These are phyloP conservation scores for Kazachstania bromeliacearum DNA, from an alignment of 805 yeast genomes.

Conservation along the genomic window DNA sequence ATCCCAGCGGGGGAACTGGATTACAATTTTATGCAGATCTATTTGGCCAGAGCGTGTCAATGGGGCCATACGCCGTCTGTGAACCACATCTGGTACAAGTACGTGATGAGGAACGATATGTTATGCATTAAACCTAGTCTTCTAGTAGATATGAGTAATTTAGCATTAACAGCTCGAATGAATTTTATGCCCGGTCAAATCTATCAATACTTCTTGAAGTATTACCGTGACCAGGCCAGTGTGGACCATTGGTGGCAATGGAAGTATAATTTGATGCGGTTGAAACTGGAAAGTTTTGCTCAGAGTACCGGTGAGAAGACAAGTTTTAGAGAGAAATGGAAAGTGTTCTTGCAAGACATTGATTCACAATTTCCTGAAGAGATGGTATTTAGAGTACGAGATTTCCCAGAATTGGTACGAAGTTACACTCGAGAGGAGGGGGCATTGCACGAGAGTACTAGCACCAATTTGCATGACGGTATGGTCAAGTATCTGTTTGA, in stretches of 20 bases:
- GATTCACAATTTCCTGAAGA: constrained; percentile 14
- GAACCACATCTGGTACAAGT: constrained; percentile 23
- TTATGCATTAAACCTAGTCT: constrained; percentile 16
- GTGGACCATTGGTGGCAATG: no score
- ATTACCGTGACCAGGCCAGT: constrained; percentile 6
- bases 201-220: constrained; percentile 13
- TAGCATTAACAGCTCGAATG: constrained; percentile 19
- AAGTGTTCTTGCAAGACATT: constrained; percentile 23
- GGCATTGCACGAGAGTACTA: background rate
- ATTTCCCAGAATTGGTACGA: constrained; percentile 20
- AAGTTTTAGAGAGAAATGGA: constrained; percentile 26
- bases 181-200: constrained; percentile 18
- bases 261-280: constrained; percentile 17
- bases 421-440: constrained; percentile 7
- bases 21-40: constrained; percentile 17
- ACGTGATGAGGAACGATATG: constrained; percentile 14
- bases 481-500: constrained; percentile 14
- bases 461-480: constrained; percentile 4
- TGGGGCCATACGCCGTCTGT: constrained; percentile 23
- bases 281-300: constrained; percentile 26
- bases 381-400: constrained; percentile 12
- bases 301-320: constrained; percentile 13
- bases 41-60: constrained; percentile 17
- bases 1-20: constrained; percentile 18
- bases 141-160: constrained; percentile 20